A percentile compares a stretch with the other conserved stretches of the same genome.
phyloP scores from a whole-genome alignment of 768 basidiomycete genomes.

The Boletus rubropictus region DNA sequence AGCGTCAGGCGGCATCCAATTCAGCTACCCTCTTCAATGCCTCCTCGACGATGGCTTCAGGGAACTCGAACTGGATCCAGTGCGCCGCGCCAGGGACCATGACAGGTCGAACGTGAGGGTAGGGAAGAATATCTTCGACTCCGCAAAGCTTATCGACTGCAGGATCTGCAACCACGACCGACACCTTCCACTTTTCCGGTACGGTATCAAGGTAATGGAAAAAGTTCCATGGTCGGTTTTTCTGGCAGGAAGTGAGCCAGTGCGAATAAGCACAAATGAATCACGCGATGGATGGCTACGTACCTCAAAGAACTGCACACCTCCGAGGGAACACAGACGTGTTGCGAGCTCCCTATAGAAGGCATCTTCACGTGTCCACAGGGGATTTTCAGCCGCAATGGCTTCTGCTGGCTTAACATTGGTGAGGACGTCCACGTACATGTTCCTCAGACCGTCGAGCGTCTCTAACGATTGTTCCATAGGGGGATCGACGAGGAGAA shows the following conservation, averaged over 20 bases:
- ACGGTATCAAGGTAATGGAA: neutral
- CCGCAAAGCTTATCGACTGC: neutral
- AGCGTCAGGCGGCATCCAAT: neutral
- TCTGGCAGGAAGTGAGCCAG: slow-evolving; percentile 3
- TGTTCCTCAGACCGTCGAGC: neutral
- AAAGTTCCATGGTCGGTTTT: slow-evolving; percentile 18
- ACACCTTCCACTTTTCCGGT: slow-evolving; percentile 11
- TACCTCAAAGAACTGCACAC: slow-evolving; percentile 4
- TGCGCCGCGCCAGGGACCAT: slow-evolving; percentile 16
- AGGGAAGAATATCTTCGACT: slow-evolving; percentile 11
- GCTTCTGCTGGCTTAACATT: neutral
- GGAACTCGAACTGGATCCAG: slow-evolving; percentile 26
- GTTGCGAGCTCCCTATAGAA: slow-evolving; percentile 8
- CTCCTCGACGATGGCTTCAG: slow-evolving; percentile 16
- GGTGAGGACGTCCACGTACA: neutral
- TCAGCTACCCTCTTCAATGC: slow-evolving; percentile 13
- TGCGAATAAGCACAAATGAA: neutral
- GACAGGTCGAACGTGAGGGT: slow-evolving; percentile 8
- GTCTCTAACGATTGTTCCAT: neutral
- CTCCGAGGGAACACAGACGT: slow-evolving; percentile 8
- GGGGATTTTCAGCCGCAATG: slow-evolving; percentile 2
- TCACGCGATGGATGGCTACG: neutral
- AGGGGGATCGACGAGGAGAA: slow-evolving; percentile 18
- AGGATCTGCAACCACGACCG: slow-evolving; percentile 19
- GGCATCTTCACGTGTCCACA: slow-evolving; percentile 13